A percentile compares a stretch with the other conserved stretches of the same genome.
These are phyloP conservation scores for Medicago ruthenica DNA, from an alignment of 306 rosid species.

Conservation along the genomic window DNA sequence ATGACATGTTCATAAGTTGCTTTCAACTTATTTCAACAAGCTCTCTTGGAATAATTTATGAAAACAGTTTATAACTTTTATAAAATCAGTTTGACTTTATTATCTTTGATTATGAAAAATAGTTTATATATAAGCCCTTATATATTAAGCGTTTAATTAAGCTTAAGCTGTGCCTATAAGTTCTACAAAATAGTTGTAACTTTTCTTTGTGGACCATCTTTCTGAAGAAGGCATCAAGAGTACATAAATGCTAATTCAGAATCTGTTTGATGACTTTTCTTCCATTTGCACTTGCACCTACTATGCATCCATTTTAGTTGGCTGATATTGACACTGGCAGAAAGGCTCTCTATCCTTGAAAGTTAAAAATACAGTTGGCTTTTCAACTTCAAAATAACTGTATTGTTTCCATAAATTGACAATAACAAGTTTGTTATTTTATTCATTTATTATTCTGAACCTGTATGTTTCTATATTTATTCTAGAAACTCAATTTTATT, in stretches of 20 bases:
- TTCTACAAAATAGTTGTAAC: not conserved
- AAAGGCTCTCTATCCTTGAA: not conserved
- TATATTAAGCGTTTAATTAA: too few relatives aligned
- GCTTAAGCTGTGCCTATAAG: too few relatives aligned
- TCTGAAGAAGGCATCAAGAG: constrained; percentile 9
- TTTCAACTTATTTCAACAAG: not conserved
- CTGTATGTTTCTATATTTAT: too few relatives aligned
- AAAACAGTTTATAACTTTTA: not conserved
- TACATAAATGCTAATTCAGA: constrained; percentile 10
- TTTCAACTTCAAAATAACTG: not conserved
- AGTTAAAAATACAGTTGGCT: not conserved
- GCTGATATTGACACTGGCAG: not conserved
- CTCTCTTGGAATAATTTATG: not conserved
- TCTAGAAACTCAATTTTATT: too few relatives aligned
- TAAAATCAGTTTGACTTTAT: not conserved
- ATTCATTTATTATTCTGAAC: not conserved
- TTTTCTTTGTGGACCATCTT: not conserved
- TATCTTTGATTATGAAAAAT: not conserved
- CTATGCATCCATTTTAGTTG: constrained; percentile 4
- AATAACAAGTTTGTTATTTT: not conserved
- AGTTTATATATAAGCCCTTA: too few relatives aligned
- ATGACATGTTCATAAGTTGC: not conserved
- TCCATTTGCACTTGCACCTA: not conserved
- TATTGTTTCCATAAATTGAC: not conserved
- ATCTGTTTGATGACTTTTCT: constrained; percentile 18